Base-by-base conservation (phyloP, 352 stramenopile genomes). In the Blastocystis sp. region DNA sequence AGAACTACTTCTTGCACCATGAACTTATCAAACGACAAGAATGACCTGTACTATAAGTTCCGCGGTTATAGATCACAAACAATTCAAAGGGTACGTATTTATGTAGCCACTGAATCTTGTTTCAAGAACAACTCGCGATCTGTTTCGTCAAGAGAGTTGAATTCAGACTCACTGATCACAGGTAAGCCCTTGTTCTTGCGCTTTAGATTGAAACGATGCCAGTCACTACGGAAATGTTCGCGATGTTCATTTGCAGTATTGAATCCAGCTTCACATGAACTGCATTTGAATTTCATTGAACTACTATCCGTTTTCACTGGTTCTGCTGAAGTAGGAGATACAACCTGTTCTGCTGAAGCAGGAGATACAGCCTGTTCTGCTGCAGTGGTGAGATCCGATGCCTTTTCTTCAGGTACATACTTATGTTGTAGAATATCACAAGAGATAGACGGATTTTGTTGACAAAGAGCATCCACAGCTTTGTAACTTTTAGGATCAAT, bases 151-250 rank as follows among this genome's bases (percentile, higher is more conserved):
- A 81, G 44, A 24, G 51, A 64, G 62, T 81, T 81, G 48, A 44
- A 81, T 5, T 78, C 57, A 33, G 87, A 73, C 48, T 75, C 70
- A 9, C 37, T 89, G 15, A 95, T 92, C 24, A 93, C 54, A 4
- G 90, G 70, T 88, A 93, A 91, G 89, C 94, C 94, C 68, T 93
- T 94, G 9, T 93, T 91, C 90, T 96, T 96, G 70, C 93, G 90
- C 84, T 96, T 96, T 35, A 96, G 92, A 89, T 96, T 96, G 91
- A 95, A 96, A 51, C 94, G 93, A 80, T 96, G 94, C 94, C 94
- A 96, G 58, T 96, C 93, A 17, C 93, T 95, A 27, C 93, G 93
- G 81, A 96, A 96, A 87, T 96, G 94, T 77, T 95, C 93, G n/a
- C 94, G 94, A 90, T 95, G 95, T 15, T 91, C 89, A 64, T 91